phyloP scores from a whole-genome alignment of 2,329 filamentous ascomycete genomes.

The Emericellopsis cladophorae region DNA sequence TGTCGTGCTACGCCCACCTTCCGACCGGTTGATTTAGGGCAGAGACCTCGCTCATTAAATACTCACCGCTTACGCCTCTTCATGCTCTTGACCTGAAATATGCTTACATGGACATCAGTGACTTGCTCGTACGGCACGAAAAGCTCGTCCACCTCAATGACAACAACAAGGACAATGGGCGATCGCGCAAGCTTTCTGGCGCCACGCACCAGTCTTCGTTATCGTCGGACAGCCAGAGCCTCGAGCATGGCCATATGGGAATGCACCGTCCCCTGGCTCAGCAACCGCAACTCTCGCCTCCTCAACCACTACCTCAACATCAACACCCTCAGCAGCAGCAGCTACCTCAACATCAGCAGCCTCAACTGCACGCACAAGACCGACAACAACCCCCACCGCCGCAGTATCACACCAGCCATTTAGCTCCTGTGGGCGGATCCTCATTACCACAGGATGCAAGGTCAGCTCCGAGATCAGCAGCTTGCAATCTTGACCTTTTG shows the following conservation, averaged over 20 bases:
- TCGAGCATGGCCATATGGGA: conserved; percentile 14
- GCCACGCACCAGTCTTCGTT: conserved; percentile 29
- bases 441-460: conserved; percentile 34
- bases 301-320: conserved; percentile 7
- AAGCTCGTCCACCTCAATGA: conserved; percentile 53
- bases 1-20: neutral
- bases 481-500: conserved; percentile 44
- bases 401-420: conserved; percentile 16
- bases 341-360: conserved; percentile 1
- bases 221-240: conserved; percentile 15
- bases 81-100: conserved; percentile 2
- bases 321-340: conserved; percentile 8
- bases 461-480: conserved; percentile 28
- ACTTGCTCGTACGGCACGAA: conserved; percentile 50
- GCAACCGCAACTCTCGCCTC: conserved; percentile 9
- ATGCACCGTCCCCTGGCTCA: conserved; percentile 21
- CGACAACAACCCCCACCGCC: conserved; percentile 13
- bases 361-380: neutral
- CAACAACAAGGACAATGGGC: conserved; percentile 38
- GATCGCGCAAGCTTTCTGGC: conserved; percentile 37
- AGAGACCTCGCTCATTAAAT: conserved; percentile 3
- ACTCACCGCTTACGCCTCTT: neutral
- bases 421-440: conserved; percentile 16
- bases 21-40: no score
- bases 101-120: conserved; percentile 51